Evolutionary conservation across 192 early-diverging fungal species (phyloP).

Genomic region (Martensiomyces pterosporus): DNA sequence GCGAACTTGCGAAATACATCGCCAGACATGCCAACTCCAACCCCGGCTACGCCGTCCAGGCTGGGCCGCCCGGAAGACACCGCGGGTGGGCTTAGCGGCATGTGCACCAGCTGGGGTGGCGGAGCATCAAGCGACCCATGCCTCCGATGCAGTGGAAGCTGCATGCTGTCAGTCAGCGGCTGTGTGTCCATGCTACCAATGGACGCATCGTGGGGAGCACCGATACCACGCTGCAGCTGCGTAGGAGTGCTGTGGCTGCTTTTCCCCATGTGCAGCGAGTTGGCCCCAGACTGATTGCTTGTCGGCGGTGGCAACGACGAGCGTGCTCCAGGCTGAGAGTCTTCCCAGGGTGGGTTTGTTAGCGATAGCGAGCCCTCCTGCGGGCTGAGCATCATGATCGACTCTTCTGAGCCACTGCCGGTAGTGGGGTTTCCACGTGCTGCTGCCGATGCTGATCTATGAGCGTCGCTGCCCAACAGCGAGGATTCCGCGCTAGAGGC

Average conservation of each 20-base stretch:
- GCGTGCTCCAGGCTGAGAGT: too few species aligned
- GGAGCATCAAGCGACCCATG: not conserved
- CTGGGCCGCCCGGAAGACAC: not conserved
- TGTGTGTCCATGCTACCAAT: constrained; percentile 11
- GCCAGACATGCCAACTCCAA: constrained; percentile 25
- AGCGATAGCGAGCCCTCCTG: not conserved
- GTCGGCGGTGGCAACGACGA: too few species aligned
- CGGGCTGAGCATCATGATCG: constrained; percentile 6
- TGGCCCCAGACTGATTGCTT: too few species aligned
- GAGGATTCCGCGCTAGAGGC: not conserved
- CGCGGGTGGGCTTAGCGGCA: constrained; percentile 1
- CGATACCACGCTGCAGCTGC: too few species aligned
- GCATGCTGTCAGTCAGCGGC: constrained; percentile 6
- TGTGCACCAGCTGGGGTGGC: constrained; percentile 1
- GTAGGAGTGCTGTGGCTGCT: too few species aligned
- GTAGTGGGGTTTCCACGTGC: constrained; percentile 3
- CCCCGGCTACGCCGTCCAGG: not conserved
- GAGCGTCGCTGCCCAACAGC: not conserved
- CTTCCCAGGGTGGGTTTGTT: constrained; percentile 7
- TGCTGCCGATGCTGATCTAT: not conserved
- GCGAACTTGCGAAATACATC: constrained; percentile 34
- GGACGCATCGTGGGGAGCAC: too few species aligned
- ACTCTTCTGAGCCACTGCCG: constrained; percentile 10
- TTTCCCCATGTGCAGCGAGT: too few species aligned
- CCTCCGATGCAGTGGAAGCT: too few species aligned